These are phyloP conservation scores for Penicillium angulare DNA, from an alignment of 495 filamentous ascomycete genomes.

Conservation along the genomic window DNA sequence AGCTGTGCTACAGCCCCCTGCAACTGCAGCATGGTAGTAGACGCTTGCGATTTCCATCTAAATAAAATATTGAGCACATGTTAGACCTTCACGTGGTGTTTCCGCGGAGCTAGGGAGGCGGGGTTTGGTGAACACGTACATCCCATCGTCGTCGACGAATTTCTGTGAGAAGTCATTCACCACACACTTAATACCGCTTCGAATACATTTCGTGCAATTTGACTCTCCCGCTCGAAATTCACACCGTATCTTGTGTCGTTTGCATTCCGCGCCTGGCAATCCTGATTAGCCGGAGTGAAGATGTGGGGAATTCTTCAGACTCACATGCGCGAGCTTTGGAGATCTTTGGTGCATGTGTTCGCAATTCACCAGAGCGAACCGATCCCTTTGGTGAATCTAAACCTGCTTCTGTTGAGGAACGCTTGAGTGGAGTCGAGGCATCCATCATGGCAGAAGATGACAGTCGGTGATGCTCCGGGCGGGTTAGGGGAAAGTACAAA, in stretches of 20 bases:
- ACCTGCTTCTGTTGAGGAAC: slow-evolving; percentile 41
- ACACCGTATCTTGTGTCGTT: slow-evolving; percentile 49
- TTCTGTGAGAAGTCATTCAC: slow-evolving; percentile 52
- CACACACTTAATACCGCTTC: slow-evolving; percentile 48
- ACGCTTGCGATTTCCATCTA: slow-evolving; percentile 48
- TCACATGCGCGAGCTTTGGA: slow-evolving; percentile 50
- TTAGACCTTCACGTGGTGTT: not conserved
- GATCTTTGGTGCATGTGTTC: slow-evolving; percentile 32
- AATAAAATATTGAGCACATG: not conserved
- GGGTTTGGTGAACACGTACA: slow-evolving; percentile 26
- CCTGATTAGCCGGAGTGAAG: slow-evolving; percentile 1
- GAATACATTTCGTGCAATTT: slow-evolving; percentile 45
- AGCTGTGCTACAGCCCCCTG: slow-evolving; percentile 46
- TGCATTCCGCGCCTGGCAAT: slow-evolving; percentile 43
- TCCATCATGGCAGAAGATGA: slow-evolving; percentile 20
- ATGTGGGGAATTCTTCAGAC: slow-evolving; percentile 20
- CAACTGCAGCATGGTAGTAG: slow-evolving; percentile 40
- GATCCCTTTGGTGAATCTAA: slow-evolving; percentile 32
- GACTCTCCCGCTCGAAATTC: slow-evolving; percentile 43
- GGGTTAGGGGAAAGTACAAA: slow-evolving; percentile 16
- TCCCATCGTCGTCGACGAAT: slow-evolving; percentile 47
- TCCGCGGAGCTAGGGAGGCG: not conserved
- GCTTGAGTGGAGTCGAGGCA: slow-evolving; percentile 35
- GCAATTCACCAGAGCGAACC: slow-evolving; percentile 21
- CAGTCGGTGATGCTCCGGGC: slow-evolving; percentile 45